These are phyloP conservation scores for Sclerotinia glacialis DNA, from an alignment of 2,329 filamentous ascomycete species.

Conservation along the genomic window DNA sequence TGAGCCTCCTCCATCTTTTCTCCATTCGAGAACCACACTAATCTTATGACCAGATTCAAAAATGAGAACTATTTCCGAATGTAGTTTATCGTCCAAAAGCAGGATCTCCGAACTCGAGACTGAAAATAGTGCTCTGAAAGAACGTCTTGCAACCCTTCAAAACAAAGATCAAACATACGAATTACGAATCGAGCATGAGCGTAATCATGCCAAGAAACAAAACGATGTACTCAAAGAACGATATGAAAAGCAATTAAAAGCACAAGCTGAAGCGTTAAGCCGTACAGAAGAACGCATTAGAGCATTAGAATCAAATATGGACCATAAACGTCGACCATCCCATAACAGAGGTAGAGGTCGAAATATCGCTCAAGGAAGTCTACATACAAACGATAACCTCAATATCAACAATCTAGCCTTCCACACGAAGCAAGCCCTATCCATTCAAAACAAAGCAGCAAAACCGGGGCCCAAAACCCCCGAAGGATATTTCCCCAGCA, in stretches of 20 bases:
- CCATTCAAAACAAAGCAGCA: neutral
- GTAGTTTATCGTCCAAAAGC: conserved; percentile 8
- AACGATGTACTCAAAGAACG: conserved; percentile 30
- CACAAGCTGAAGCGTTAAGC: conserved; percentile 20
- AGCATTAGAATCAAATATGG: conserved; percentile 19
- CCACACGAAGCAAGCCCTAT: neutral
- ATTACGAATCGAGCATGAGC: conserved; percentile 28
- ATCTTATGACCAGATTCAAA: conserved; percentile 26
- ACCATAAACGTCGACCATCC: conserved; percentile 13
- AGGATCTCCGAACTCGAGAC: conserved; percentile 23
- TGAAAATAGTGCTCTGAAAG: conserved; percentile 25
- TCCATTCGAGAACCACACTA: neutral
- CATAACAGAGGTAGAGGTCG: conserved; percentile 28
- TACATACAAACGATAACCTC: conserved; percentile 18
- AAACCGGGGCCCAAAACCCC: neutral
- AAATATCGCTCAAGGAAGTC: conserved; percentile 3
- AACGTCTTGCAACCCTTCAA: conserved; percentile 28
- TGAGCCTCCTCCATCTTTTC: conserved; percentile 20
- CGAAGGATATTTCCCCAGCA: conserved; percentile 8
- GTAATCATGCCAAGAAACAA: conserved; percentile 29
- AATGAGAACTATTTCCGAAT: conserved; percentile 25
- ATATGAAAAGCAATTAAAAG: conserved; percentile 27
- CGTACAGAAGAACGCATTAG: conserved; percentile 25
- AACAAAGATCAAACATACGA: conserved; percentile 27
- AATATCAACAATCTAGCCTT: conserved; percentile 6